These are phyloP conservation scores for Triangularia verruculosa DNA, from an alignment of 2,329 filamentous ascomycete species.

Conservation along the genomic window DNA sequence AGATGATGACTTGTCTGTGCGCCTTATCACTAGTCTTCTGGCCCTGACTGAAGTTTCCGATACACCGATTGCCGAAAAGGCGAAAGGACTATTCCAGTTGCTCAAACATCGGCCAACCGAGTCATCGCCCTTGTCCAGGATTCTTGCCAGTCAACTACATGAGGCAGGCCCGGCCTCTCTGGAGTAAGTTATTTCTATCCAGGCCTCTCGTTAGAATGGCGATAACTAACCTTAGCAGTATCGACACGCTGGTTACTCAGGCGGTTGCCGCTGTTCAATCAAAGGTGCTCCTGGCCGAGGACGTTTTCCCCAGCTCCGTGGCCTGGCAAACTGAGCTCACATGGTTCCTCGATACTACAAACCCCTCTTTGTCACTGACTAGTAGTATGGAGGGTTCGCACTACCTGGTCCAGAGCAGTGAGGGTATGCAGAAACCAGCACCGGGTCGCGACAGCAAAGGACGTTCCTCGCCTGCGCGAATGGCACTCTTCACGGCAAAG, in stretches of 20 bases:
- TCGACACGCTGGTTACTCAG: constrained; percentile 53
- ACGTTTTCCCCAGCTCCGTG: constrained; percentile 60
- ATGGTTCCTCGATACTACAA: constrained; percentile 53
- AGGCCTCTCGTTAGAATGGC: neutral
- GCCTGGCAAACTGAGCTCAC: constrained; percentile 65
- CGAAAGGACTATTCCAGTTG: constrained; percentile 42
- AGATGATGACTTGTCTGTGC: constrained; percentile 46
- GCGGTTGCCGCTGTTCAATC: constrained; percentile 40
- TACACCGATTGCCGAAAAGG: constrained; percentile 38
- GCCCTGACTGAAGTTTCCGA: constrained; percentile 51
- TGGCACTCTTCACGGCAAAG: constrained; percentile 66
- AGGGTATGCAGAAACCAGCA: constrained; percentile 20
- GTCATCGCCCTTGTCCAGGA: constrained; percentile 45
- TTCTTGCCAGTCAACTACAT: constrained; percentile 56
- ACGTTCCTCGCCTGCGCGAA: constrained; percentile 69
- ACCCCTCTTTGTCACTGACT: constrained; percentile 68
- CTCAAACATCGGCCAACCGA: constrained; percentile 45
- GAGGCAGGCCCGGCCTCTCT: constrained; percentile 48
- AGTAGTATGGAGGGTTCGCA: constrained; percentile 69
- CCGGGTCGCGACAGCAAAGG: constrained; percentile 62
- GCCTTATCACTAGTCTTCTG: constrained; percentile 52
- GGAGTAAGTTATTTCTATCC: constrained; percentile 39
- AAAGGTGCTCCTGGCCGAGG: constrained; percentile 35
- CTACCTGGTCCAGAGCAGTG: constrained; percentile 52
- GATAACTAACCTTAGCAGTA: constrained; percentile 35